Conservation (phyloP, 495 filamentous ascomycete species). For the Neurospora hispaniola region DNA sequence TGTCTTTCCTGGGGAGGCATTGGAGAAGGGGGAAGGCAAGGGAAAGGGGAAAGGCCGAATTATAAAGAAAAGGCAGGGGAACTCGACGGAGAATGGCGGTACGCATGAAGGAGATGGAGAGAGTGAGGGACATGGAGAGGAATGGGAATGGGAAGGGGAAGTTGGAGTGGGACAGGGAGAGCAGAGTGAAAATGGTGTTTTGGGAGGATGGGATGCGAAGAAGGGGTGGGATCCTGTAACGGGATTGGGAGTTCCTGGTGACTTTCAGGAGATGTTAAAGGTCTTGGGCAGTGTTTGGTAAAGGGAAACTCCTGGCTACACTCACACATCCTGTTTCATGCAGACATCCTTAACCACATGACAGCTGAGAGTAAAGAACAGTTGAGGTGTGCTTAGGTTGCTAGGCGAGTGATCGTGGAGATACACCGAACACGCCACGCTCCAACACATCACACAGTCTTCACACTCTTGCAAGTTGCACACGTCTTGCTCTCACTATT, state of each 20-base stretch:
- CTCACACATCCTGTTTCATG: neutral
- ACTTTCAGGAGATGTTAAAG: neutral
- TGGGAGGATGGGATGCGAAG: neutral
- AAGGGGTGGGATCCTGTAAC: neutral
- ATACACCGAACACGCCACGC: too few relatives aligned
- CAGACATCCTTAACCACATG: too few relatives aligned
- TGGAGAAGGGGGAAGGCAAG: neutral
- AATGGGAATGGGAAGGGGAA: neutral
- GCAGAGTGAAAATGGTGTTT: neutral
- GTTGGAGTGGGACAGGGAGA: neutral
- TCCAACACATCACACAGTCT: too few relatives aligned
- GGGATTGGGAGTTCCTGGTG: neutral
- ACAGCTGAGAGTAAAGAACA: too few relatives aligned
- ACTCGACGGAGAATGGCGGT: neutral
- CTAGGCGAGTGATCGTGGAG: too few relatives aligned
- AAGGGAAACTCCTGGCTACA: neutral
- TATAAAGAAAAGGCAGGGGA: neutral
- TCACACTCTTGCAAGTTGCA: too few relatives aligned
- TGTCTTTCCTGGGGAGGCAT: slow-evolving; percentile 15
- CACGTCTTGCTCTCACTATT: too few relatives aligned
- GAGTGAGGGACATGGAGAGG: accelerated
- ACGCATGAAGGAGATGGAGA: accelerated
- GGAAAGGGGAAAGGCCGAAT: neutral
- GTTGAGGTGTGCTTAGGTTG: too few relatives aligned
- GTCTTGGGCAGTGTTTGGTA: neutral